Evolutionary conservation across 2,329 filamentous ascomycete genomes (phyloP).

Genomic region (Teratosphaeria pseudoeucalypti): DNA sequence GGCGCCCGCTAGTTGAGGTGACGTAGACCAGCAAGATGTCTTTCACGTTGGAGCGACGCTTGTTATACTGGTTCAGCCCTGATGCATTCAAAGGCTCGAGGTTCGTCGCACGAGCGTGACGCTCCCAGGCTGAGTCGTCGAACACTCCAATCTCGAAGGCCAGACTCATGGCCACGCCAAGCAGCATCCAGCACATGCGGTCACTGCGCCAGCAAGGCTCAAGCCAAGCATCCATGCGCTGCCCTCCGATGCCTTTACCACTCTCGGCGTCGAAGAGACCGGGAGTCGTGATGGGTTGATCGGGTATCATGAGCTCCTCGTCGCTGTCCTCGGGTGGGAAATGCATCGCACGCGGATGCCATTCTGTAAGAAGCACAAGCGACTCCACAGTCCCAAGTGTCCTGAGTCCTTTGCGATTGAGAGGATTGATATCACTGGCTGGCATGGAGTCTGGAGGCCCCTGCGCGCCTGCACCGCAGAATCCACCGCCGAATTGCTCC

Average conservation of each 20-base stretch:
- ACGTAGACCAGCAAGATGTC: slow-evolving; percentile 82
- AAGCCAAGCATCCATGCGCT: slow-evolving; percentile 87
- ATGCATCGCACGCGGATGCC: slow-evolving; percentile 89
- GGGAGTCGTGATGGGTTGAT: slow-evolving; percentile 52
- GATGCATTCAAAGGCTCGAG: slow-evolving; percentile 27
- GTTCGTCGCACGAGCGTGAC: slow-evolving; percentile 42
- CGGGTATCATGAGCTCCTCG: slow-evolving; percentile 54
- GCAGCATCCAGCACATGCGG: slow-evolving; percentile 95
- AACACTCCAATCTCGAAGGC: slow-evolving; percentile 94
- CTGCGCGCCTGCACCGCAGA: slow-evolving; percentile 61
- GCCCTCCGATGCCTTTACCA: slow-evolving; percentile 59
- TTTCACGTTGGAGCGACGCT: slow-evolving; percentile 71
- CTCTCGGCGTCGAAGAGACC: slow-evolving; percentile 48
- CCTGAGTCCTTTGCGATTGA: slow-evolving; percentile 57
- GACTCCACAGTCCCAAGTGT: slow-evolving; percentile 92
- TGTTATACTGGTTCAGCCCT: slow-evolving; percentile 65
- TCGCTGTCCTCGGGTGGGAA: slow-evolving; percentile 68
- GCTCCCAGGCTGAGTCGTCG: slow-evolving; percentile 60
- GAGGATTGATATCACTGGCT: slow-evolving; percentile 55
- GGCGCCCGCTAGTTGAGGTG: slow-evolving; percentile 81
- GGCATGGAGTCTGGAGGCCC: slow-evolving; percentile 21
- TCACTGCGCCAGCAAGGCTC: slow-evolving; percentile 88
- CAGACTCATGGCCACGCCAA: slow-evolving; percentile 80
- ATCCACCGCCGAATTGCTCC: slow-evolving; percentile 85
- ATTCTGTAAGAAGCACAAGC: slow-evolving; percentile 86